These are phyloP conservation scores for Metarhizium anisopliae DNA, from an alignment of 2,329 filamentous ascomycete genomes.

Conservation along the genomic window DNA sequence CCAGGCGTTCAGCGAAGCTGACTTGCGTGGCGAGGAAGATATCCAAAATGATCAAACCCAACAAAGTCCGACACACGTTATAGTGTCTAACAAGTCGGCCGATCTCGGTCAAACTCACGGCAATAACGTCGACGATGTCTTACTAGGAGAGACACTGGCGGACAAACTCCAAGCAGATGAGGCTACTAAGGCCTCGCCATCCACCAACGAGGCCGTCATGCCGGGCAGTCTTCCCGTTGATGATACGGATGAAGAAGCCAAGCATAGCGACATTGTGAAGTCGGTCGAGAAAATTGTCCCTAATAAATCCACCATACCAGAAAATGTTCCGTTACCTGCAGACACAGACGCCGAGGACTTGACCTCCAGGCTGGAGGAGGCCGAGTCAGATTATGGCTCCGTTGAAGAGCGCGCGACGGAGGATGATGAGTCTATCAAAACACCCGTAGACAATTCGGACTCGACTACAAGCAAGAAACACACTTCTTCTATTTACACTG, in stretches of 20 bases:
- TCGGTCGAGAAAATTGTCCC: background rate
- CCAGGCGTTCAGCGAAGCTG: slow-evolving; percentile 34
- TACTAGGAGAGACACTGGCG: background rate
- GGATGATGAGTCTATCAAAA: slow-evolving; percentile 1
- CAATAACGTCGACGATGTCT: background rate
- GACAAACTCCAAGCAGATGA: background rate
- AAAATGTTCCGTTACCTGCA: background rate
- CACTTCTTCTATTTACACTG: slow-evolving; percentile 28
- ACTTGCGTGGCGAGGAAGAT: slow-evolving; percentile 14
- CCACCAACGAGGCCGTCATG: background rate
- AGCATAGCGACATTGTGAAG: background rate
- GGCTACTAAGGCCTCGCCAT: background rate
- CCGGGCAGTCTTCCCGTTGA: background rate
- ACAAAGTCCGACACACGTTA: background rate
- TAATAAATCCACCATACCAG: background rate
- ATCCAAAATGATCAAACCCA: slow-evolving; percentile 4
- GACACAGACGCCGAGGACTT: slow-evolving; percentile 1
- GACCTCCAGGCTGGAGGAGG: background rate
- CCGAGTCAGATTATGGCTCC: background rate
- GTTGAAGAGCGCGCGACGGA: background rate
- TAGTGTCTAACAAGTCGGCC: slow-evolving; percentile 1
- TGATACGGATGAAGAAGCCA: slow-evolving; percentile 1
- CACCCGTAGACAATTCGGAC: slow-evolving; percentile 17
- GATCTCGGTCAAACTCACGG: background rate
- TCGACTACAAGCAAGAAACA: slow-evolving; percentile 22